Evolutionary conservation across 2,329 filamentous ascomycete genomes (phyloP), one percentile per base, ranked within the genome.

Genomic region (Phialophora expanda): DNA sequence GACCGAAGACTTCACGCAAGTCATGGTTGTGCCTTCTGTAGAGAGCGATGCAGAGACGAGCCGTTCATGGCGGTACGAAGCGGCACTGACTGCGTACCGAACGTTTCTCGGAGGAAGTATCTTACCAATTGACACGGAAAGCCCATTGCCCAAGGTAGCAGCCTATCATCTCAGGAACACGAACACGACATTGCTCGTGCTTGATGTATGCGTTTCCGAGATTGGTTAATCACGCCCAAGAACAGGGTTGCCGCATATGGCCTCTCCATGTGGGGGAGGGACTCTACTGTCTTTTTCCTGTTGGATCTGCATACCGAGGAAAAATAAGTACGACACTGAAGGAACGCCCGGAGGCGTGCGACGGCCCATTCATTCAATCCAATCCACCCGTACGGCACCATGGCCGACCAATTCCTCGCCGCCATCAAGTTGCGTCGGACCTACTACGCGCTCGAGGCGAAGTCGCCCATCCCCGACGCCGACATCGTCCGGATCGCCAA

Each of bases 401-500:
- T 60, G 57, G 57, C 57, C 38, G 44, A 60, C 57, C 24, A 48
- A 30, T 66, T 66, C 48, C 59, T 68, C 48, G 51, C 56, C 20
- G 41, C 22, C 11, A 66, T 66, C 44, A 61, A 56, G 9, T 32
- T 20, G 22, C 53, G 66, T 17, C 54, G 66, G 34, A 50, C 63
- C 2, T 66, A 53, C 63, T 68, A 68, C 41, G 55, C 59, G 0
- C 30, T 66, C 22, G 30, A 51, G 12, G 60, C 64, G 41, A 38
- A 57, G 14, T 63, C 58, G 24, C 44, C 57, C 4, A 61, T 66
- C 14, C 44, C 58, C 1, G 57, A 60, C 41, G 38, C 28, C 6
- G 41, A 60, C 12, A 59, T 68, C 51, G 14, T 60, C 22, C 28
- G 63, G 41, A 66, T 68, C 41, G 50, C 61, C 12, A 64, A 56